These are phyloP conservation scores for Cinnamomum chago DNA, from an alignment of 164 flowering plant genomes.

Conservation along the genomic window DNA sequence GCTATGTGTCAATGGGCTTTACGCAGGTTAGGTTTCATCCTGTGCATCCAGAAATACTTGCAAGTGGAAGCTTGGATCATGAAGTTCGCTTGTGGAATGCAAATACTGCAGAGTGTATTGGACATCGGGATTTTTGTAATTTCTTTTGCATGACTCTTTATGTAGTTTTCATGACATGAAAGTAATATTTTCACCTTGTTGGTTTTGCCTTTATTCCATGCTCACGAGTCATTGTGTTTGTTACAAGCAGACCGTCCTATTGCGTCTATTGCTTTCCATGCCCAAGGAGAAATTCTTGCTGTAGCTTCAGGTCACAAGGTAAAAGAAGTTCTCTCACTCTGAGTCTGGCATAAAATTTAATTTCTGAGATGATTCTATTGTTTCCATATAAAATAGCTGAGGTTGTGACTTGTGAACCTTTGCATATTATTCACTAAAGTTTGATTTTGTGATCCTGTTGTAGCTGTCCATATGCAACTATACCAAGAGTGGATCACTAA, in stretches of 20 bases:
- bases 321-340: conserved; percentile 7
- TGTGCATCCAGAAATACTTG: conserved; percentile 62
- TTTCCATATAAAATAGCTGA: neutral
- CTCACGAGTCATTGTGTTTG: neutral
- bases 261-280: conserved; percentile 97
- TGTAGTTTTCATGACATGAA: neutral
- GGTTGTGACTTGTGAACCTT: neutral
- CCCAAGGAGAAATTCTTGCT: conserved; percentile 85
- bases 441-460: conserved; percentile 13
- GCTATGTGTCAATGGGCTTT: conserved; percentile 9
- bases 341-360: neutral
- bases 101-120: conserved; percentile 76
- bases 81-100: conserved; percentile 98
- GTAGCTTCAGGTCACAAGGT: conserved; percentile 99
- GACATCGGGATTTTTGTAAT: conserved; percentile 85
- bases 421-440: neutral
- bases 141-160: conserved; percentile 2
- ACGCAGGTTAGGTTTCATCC: conserved; percentile 96
- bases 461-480: conserved; percentile 93
- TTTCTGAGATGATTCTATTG: neutral
- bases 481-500: conserved; percentile 50
- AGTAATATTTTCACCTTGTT: neutral
- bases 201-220: neutral
- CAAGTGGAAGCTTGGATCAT: conserved; percentile 98
- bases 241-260: conserved; percentile 77